Evolutionary conservation across 345 rosid genomes (phyloP).

Genomic region (Ricinus communis): DNA sequence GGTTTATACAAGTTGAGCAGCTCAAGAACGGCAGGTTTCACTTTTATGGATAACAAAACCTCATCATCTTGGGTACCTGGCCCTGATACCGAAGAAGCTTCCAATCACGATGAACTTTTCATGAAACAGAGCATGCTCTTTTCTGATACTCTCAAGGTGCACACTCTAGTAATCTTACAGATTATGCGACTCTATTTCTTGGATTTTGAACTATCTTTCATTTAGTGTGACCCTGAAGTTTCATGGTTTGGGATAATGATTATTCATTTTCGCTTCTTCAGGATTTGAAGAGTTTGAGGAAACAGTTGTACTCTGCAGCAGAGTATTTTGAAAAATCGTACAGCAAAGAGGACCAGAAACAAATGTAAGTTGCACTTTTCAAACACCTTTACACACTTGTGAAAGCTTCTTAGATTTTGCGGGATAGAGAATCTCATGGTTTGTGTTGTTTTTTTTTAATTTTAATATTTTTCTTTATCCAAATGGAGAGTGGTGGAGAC

Average conservation of each 20-base stretch:
- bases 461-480: not conserved
- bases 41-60: conserved; percentile 29
- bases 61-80: conserved; percentile 44
- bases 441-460: not conserved
- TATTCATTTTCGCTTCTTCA: conserved; percentile 24
- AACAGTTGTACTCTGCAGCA: conserved; percentile 81
- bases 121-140: conserved; percentile 69
- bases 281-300: conserved; percentile 76
- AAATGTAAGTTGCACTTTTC: conserved; percentile 41
- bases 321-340: conserved; percentile 76
- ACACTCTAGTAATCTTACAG: not conserved
- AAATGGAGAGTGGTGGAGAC: conserved; percentile 55
- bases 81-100: conserved; percentile 43
- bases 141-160: conserved; percentile 70
- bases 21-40: conserved; percentile 8
- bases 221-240: not conserved
- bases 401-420: too few species aligned
- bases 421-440: too few species aligned
- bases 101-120: conserved; percentile 63
- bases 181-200: not conserved
- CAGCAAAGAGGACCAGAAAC: conserved; percentile 55
- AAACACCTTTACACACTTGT: not conserved
- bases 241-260: not conserved
- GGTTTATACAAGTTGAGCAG: not conserved
- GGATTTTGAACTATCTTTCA: not conserved